Conservation (phyloP, 2,329 filamentous ascomycete species). For the Sporothrix pallida region DNA sequence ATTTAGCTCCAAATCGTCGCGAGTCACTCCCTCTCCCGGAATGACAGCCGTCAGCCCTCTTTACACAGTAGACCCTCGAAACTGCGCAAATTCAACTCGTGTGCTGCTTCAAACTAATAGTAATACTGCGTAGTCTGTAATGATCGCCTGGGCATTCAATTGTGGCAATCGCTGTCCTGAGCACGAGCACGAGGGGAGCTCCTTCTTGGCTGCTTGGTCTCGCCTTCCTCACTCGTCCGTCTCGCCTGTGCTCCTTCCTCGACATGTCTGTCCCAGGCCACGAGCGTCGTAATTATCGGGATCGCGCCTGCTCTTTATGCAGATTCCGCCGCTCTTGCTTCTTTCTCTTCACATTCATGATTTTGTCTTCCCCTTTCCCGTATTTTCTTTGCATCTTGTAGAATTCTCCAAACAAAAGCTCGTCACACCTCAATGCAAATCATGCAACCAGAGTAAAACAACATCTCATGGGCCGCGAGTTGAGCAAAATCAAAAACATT, state of each 20-base stretch:
- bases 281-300: conserved; percentile 17
- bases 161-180: conserved; percentile 28
- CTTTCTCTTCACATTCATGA: neutral
- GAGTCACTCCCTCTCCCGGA: conserved; percentile 10
- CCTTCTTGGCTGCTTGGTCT: conserved; percentile 10
- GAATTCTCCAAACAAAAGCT: neutral
- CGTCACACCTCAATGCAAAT: neutral
- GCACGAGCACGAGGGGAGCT: conserved; percentile 35
- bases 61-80: neutral
- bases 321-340: neutral
- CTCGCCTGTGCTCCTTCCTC: neutral
- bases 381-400: neutral
- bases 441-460: neutral
- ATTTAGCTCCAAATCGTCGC: neutral
- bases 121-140: neutral
- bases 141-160: conserved; percentile 7
- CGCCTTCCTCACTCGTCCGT: conserved; percentile 2
- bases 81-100: conserved; percentile 19
- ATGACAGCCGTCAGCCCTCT: conserved; percentile 24
- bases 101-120: conserved; percentile 4
- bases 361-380: neutral
- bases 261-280: conserved; percentile 1
- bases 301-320: conserved; percentile 17
- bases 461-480: neutral
- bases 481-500: neutral